Conservation (phyloP, 805 yeast genomes). For the Pichia paraexigua region DNA sequence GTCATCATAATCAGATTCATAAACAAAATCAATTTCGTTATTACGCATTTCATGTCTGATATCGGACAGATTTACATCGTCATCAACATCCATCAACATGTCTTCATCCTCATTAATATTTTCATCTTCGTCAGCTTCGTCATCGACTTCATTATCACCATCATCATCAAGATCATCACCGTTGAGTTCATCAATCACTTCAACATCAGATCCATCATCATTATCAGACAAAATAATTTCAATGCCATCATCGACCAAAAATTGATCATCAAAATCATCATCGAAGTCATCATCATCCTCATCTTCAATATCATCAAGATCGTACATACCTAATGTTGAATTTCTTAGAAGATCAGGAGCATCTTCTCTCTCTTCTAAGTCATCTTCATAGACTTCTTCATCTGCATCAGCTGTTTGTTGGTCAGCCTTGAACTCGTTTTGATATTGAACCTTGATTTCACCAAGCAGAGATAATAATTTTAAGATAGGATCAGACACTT, state of each 20-base stretch:
- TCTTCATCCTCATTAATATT: constrained; percentile 22
- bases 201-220: constrained; percentile 22
- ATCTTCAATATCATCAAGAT: constrained; percentile 47
- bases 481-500: constrained; percentile 50
- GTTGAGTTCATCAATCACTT: constrained; percentile 14
- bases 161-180: constrained; percentile 13
- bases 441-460: constrained; percentile 46
- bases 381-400: constrained; percentile 27
- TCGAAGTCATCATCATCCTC: constrained; percentile 18
- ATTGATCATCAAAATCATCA: constrained; percentile 21
- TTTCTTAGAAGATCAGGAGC: constrained; percentile 78
- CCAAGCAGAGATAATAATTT: constrained; percentile 53
- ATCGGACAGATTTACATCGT: constrained; percentile 22
- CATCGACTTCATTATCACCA: constrained; percentile 9
- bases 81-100: constrained; percentile 26
- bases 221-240: constrained; percentile 27
- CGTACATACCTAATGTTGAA: constrained; percentile 92
- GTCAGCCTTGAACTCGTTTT: constrained; percentile 45
- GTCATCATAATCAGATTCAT: constrained; percentile 13
- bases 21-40: constrained; percentile 6
- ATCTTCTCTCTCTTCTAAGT: constrained; percentile 52
- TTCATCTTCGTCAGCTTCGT: constrained; percentile 22
- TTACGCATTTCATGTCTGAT: constrained; percentile 8
- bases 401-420: constrained; percentile 29
- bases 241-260: constrained; percentile 16